Evolutionary conservation across 345 rosid species (phyloP).

Genomic region (Limnanthes douglasii): DNA sequence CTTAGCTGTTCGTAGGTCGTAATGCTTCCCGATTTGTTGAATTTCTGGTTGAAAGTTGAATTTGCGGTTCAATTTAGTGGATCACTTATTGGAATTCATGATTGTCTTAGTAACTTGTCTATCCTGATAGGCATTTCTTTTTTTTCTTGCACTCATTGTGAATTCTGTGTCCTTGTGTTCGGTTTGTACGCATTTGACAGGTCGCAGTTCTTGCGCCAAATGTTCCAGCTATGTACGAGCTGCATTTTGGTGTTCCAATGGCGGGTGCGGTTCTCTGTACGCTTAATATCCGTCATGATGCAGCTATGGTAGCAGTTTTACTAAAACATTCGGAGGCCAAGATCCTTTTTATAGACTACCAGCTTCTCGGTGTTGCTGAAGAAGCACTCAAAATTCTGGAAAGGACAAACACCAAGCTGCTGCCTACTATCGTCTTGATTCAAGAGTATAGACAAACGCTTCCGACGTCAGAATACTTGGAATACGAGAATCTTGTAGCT

Average conservation of each 20-base stretch:
- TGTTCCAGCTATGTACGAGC: slow-evolving; percentile 71
- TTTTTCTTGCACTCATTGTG: too few species aligned
- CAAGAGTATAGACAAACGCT: slow-evolving; percentile 9
- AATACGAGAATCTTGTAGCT: slow-evolving; percentile 39
- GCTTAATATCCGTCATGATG: slow-evolving; percentile 59
- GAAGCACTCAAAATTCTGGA: slow-evolving; percentile 39
- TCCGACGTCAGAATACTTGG: slow-evolving; percentile 6
- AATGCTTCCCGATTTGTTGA: too few species aligned
- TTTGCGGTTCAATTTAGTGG: too few species aligned
- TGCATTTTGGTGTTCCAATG: slow-evolving; percentile 82
- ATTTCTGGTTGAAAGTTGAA: too few species aligned
- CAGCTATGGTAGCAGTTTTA: slow-evolving; percentile 37
- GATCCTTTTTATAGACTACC: slow-evolving; percentile 46
- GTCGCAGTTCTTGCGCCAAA: slow-evolving; percentile 60
- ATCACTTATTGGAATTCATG: neutral
- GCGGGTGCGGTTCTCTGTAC: slow-evolving; percentile 66
- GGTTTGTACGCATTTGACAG: slow-evolving; percentile 9
- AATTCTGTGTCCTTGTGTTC: neutral
- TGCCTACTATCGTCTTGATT: slow-evolving; percentile 31
- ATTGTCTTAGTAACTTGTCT: neutral
- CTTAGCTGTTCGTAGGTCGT: too few species aligned
- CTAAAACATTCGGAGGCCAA: slow-evolving; percentile 49
- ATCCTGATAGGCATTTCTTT: neutral
- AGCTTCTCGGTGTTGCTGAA: slow-evolving; percentile 33
- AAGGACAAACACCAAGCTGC: slow-evolving; percentile 11